Base-by-base conservation (phyloP, 805 yeast species). In the Huiozyma sinensis region DNA sequence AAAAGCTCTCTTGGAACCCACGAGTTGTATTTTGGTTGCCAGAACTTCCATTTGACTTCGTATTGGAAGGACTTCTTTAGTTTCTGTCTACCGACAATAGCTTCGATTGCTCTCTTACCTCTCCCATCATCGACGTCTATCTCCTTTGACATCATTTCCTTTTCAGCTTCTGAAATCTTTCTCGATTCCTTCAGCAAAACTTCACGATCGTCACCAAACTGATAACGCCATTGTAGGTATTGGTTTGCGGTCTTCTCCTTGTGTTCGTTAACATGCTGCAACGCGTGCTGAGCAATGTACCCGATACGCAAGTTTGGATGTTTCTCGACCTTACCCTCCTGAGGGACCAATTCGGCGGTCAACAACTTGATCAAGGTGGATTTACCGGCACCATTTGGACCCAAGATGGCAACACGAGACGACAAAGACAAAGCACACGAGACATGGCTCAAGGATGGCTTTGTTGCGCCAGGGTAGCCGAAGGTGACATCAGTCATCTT, bases 381-480 rank as follows among this genome's bases (percentile, higher is more conserved):
- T 66, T 90, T 90, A 71, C 98, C 98, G 43, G 98, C 98, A 74
- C 98, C 98, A 64, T 90, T 90, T 49, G 97, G 97, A 44, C 98
- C 98, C 46, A 92, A 69, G 57, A 92, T 80, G 39, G 97, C 97
- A 50, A 90, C 95, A 69, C 98, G 81, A 32, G 97, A 90, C n/a
- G 95, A 85, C 52, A 90, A 71, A 3, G 95, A 84, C 47, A 92
- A 73, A n/a, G 95, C 83, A 66, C 95, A 85, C 2, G 95, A 82
- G 34, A 88, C 92, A 59, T 84, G 60, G 30, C 65, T 60, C 56
- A 90, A 71, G 2, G 95, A 85, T 32, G 95, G 95, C 61, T 85
- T 84, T 13, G 77, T 66, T 28, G 88, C 85, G 46, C 95, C 95
- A 28, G 97, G 97, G 62, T 92, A 90, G 36, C 84, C 58, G 66